phyloP scores from a whole-genome alignment of 2,329 filamentous ascomycete species.

The Lasiodiplodia hormozganensis region DNA sequence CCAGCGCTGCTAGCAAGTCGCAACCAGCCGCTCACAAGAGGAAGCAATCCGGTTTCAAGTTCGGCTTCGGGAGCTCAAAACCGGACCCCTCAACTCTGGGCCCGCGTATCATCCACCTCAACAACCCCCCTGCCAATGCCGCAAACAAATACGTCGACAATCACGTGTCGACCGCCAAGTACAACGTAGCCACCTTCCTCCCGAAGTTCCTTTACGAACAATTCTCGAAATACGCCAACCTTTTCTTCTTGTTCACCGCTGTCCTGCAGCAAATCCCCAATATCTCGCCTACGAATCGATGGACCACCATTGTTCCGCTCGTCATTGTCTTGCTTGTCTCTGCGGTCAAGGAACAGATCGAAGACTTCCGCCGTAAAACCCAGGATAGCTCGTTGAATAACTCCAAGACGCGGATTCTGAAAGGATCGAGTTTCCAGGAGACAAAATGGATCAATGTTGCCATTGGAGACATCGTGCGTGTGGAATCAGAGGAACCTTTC shows the following conservation, averaged over 20 bases:
- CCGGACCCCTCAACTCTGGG: constrained; percentile 89
- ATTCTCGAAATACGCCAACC: constrained; percentile 98
- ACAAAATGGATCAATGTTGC: constrained; percentile 93
- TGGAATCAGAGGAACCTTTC: constrained; percentile 94
- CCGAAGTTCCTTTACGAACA: constrained; percentile 98
- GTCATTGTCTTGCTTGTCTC: constrained; percentile 91
- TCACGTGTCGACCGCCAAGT: constrained; percentile 96
- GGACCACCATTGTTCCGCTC: constrained; percentile 95
- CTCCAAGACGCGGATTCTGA: constrained; percentile 82
- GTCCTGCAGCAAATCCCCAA: constrained; percentile 93
- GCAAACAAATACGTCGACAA: constrained; percentile 93
- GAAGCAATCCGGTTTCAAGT: constrained; percentile 75
- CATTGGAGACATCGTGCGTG: constrained; percentile 90
- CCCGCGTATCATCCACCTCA: constrained; percentile 90
- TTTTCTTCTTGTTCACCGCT: constrained; percentile 99
- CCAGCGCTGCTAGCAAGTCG: constrained; percentile 54
- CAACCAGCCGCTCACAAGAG: constrained; percentile 61
- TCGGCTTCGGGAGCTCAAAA: constrained; percentile 85
- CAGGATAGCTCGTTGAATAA: constrained; percentile 89
- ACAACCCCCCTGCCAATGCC: constrained; percentile 92
- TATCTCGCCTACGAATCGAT: constrained; percentile 92
- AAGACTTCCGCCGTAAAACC: constrained; percentile 88
- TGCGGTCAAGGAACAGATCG: constrained; percentile 90
- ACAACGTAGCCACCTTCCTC: constrained; percentile 90
- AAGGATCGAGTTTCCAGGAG: constrained; percentile 83